Evolutionary conservation across 176 grass and related monocot genomes (phyloP), one percentile per base, ranked within the genome.

Genomic region (Chloris gayana): DNA sequence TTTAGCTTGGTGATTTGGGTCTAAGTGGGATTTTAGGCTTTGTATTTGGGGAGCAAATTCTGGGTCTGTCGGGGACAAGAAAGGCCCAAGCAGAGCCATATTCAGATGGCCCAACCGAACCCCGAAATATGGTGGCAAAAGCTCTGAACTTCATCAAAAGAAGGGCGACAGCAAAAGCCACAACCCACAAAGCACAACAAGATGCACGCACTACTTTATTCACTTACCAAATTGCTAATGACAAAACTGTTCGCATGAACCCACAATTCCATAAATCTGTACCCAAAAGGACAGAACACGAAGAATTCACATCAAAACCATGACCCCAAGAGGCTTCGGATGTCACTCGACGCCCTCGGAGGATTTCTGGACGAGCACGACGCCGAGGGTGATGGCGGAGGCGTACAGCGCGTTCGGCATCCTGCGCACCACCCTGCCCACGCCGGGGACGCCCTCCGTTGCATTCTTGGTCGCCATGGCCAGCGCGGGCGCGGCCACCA

Each of bases 381-480:
- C 90, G n/a, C 75, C 95, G 45, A 98, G 78, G 24, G 95, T 85
- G 35, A 98, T 85, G 63, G 84, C 76, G 15, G 90, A 82, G 66
- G 95, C 95, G 72, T 98, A 98, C 37, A 98, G 29, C 46, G 88
- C 85, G 84, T 87, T 93, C 44, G 95, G 95, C 84, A 95, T 17
- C 60, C 39, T 90, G 81, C 88, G 90, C 75, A 98, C 89, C 70
- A 95, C 82, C 77, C 82, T 90, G 32, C 92, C 95, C 9, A 98
- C 88, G 38, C 88, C 83, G 10, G 92, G 95, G 35, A 95, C 95
- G 6, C 86, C 88, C 64, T 98, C 92, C 5, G 95, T 98, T n/a
- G 95, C 95, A 47, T 81, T 88, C 74, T 95, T 98, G 17, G 92
- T 91, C 50, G 91, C 85, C 67, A 98, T 72, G n/a, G 92, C 95